These are phyloP conservation scores for Serendipita indica DNA, from an alignment of 768 basidiomycete species.

Conservation along the genomic window DNA sequence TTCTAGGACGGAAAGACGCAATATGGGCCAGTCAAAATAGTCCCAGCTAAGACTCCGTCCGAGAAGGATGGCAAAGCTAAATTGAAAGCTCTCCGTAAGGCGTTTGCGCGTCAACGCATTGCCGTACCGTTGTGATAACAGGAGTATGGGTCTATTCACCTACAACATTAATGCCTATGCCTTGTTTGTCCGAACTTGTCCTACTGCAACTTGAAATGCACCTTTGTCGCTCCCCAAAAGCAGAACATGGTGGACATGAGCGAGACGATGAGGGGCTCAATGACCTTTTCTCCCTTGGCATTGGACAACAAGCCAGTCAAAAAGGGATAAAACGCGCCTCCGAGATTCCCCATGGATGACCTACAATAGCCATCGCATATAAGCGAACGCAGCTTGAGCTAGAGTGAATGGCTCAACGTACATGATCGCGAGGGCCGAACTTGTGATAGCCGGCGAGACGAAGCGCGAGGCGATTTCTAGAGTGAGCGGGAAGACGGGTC, in stretches of 20 bases:
- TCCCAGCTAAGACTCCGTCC: too few relatives aligned
- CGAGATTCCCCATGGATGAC: background rate
- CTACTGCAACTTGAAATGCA: background rate
- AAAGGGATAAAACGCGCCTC: slow-evolving; percentile 3
- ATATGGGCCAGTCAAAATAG: too few relatives aligned
- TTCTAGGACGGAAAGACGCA: too few relatives aligned
- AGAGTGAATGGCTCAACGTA: background rate
- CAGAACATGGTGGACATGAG: background rate
- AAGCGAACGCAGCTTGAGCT: background rate
- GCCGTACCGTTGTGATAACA: too few relatives aligned
- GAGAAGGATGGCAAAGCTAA: too few relatives aligned
- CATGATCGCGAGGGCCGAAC: background rate
- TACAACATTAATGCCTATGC: too few relatives aligned
- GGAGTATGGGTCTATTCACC: too few relatives aligned
- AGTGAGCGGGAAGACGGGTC: background rate
- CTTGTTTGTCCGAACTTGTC: too few relatives aligned
- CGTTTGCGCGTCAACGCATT: too few relatives aligned
- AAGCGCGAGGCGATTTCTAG: background rate
- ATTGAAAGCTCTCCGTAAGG: too few relatives aligned
- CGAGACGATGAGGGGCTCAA: background rate
- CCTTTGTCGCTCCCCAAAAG: slow-evolving; percentile 1
- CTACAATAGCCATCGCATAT: background rate
- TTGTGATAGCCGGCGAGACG: background rate
- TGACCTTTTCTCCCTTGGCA: background rate
- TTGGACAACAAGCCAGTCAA: slow-evolving; percentile 6